phyloP scores from a whole-genome alignment of 2,329 filamentous ascomycete genomes.

The Trichocomaceae sp. region DNA sequence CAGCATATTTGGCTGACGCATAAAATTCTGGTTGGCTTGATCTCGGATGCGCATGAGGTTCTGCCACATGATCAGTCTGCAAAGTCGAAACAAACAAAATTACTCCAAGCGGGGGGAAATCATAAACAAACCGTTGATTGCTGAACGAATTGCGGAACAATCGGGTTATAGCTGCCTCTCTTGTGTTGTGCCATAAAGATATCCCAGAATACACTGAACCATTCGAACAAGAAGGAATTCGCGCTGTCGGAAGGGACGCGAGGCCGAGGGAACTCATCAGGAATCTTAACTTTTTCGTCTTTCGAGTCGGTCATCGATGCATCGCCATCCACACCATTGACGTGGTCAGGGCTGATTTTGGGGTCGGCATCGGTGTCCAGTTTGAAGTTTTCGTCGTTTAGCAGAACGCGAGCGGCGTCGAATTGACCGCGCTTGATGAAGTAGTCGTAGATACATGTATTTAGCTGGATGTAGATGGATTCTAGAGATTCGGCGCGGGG shows the following conservation, averaged over 20 bases:
- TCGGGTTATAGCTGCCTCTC: conserved; percentile 52
- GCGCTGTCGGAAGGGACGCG: conserved; percentile 54
- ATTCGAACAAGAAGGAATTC: conserved; percentile 90
- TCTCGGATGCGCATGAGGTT: conserved; percentile 64
- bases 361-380: conserved; percentile 51
- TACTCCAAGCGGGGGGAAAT: neutral
- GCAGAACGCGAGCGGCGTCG: conserved; percentile 70
- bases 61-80: conserved; percentile 34
- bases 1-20: conserved; percentile 61
- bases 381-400: conserved; percentile 54
- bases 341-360: conserved; percentile 63
- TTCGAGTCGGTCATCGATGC: conserved; percentile 78
- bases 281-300: conserved; percentile 66
- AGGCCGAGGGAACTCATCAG: conserved; percentile 66
- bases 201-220: conserved; percentile 98
- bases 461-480: conserved; percentile 42
- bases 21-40: conserved; percentile 67
- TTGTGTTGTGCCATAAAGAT: conserved; percentile 78
- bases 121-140: conserved; percentile 66
- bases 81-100: neutral
- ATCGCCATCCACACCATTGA: conserved; percentile 67
- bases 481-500: conserved; percentile 30
- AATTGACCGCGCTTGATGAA: conserved; percentile 80
- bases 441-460: conserved; percentile 64
- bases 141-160: conserved; percentile 67